phyloP scores from a whole-genome alignment of 768 basidiomycete species.

The Tulasnella sp. region DNA sequence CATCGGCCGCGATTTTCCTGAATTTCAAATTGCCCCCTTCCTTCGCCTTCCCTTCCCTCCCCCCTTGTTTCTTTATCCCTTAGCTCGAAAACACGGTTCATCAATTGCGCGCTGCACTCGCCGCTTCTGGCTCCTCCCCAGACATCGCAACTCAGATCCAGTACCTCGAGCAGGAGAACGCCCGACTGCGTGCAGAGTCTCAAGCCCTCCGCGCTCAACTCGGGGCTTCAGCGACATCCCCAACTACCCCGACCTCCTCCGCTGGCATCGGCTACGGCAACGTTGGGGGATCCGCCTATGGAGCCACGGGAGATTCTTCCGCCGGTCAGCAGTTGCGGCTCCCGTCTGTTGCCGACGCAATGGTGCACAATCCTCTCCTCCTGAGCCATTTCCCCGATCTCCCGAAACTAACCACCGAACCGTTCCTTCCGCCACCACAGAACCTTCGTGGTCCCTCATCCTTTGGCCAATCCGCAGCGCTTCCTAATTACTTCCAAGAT shows the following conservation, averaged over 20 bases:
- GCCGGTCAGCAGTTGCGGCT: conserved; percentile 9
- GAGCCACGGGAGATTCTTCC: conserved; percentile 14
- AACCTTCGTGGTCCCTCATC: conserved; percentile 1
- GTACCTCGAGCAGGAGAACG: conserved; percentile 25
- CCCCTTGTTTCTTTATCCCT: background rate
- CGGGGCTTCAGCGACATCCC: background rate
- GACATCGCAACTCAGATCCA: conserved; percentile 7
- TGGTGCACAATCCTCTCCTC: conserved; percentile 18
- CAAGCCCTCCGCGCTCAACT: conserved; percentile 24
- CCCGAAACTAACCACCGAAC: conserved; percentile 4
- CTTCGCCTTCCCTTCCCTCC: background rate
- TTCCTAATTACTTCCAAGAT: conserved; percentile 7
- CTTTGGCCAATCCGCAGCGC: conserved; percentile 2
- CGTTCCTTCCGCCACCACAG: conserved; percentile 14
- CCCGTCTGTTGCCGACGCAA: conserved; percentile 17
- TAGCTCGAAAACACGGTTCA: conserved; percentile 26
- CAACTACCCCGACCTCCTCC: background rate
- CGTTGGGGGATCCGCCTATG: conserved; percentile 5
- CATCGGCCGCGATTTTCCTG: background rate
- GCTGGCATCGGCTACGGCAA: conserved; percentile 1
- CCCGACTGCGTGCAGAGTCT: conserved; percentile 24
- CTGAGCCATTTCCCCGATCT: conserved; percentile 11
- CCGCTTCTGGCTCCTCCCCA: conserved; percentile 15
- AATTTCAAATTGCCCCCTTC: background rate
- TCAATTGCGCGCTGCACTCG: conserved; percentile 21